Evolutionary conservation across 2,329 filamentous ascomycete species (phyloP).

Genomic region (Colletotrichum ledebouriae): DNA sequence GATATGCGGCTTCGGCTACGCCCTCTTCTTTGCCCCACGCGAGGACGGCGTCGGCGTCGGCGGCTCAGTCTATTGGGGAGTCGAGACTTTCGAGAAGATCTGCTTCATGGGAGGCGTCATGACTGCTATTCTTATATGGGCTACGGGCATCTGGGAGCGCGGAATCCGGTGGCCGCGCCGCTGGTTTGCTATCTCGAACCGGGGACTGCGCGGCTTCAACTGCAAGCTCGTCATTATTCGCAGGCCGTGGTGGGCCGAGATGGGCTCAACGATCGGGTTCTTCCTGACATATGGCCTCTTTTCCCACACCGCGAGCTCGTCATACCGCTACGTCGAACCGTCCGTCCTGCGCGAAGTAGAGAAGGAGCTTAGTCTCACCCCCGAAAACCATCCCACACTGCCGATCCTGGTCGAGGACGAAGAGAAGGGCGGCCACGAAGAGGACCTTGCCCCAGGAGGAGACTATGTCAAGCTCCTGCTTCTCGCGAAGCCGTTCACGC

Average conservation of each 20-base stretch:
- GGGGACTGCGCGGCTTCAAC: constrained; percentile 92
- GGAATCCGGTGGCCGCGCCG: constrained; percentile 93
- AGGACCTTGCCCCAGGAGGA: constrained; percentile 90
- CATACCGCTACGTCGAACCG: constrained; percentile 83
- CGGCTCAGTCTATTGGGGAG: constrained; percentile 95
- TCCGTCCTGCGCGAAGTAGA: constrained; percentile 71
- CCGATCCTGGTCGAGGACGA: constrained; percentile 65
- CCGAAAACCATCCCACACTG: constrained; percentile 57
- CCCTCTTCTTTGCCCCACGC: constrained; percentile 93
- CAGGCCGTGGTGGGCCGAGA: constrained; percentile 84
- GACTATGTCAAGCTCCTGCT: constrained; percentile 93
- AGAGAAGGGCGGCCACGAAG: constrained; percentile 80
- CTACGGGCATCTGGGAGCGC: constrained; percentile 95
- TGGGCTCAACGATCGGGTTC: constrained; percentile 79
- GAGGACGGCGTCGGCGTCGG: constrained; percentile 94
- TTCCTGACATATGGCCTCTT: constrained; percentile 82
- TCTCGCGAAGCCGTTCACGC: constrained; percentile 93
- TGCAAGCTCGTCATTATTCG: constrained; percentile 94
- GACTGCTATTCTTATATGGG: constrained; percentile 90
- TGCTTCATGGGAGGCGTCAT: constrained; percentile 92
- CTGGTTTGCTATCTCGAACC: constrained; percentile 91
- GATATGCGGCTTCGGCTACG: constrained; percentile 88
- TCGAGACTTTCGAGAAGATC: constrained; percentile 91
- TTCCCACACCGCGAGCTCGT: constrained; percentile 75
- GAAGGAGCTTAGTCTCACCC: constrained; percentile 65